A percentile compares a stretch with the other conserved stretches of the same genome.
Conservation (phyloP, 129 eudicot species). For the Dittrichia graveolens region DNA sequence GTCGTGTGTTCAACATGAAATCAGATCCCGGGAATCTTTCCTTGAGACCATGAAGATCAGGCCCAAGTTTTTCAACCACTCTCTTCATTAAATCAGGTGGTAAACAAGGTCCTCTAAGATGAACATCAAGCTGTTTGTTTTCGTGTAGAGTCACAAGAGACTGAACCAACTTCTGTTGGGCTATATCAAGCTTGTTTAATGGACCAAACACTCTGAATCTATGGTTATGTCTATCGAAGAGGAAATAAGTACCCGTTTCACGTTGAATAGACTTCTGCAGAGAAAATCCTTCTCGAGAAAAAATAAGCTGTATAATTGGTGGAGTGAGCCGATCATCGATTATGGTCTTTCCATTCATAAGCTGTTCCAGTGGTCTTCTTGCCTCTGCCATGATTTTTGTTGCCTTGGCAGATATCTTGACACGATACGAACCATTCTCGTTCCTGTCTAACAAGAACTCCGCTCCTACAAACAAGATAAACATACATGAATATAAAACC, state of each 20-base stretch:
- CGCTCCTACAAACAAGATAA: conserved; percentile 54
- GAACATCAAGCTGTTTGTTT: conserved; percentile 69
- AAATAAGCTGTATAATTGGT: conserved; percentile 50
- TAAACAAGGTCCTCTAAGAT: conserved; percentile 59
- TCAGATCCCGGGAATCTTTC: conserved; percentile 69
- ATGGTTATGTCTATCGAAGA: conserved; percentile 58
- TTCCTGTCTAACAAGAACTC: conserved; percentile 61
- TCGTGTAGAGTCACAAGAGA: conserved; percentile 64
- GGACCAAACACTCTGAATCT: conserved; percentile 64
- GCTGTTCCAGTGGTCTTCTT: conserved; percentile 76
- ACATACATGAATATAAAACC: too few relatives aligned
- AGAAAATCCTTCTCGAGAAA: conserved; percentile 61
- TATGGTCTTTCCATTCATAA: conserved; percentile 73
- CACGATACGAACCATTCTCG: conserved; percentile 69
- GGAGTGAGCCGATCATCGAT: conserved; percentile 66
- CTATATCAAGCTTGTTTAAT: conserved; percentile 47
- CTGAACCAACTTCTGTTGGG: conserved; percentile 52
- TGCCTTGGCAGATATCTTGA: conserved; percentile 80
- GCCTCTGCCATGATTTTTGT: conserved; percentile 82
- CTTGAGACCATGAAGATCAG: conserved; percentile 67
- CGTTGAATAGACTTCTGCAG: conserved; percentile 63
- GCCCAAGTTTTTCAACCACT: conserved; percentile 74
- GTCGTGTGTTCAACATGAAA: conserved; percentile 60
- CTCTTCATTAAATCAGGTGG: conserved; percentile 89
- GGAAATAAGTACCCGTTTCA: conserved; percentile 68